Percentiles rank a stretch among this genome's conserved stretches.
Conservation (phyloP, 768 basidiomycete species). For the Boletus eberwhitei region DNA sequence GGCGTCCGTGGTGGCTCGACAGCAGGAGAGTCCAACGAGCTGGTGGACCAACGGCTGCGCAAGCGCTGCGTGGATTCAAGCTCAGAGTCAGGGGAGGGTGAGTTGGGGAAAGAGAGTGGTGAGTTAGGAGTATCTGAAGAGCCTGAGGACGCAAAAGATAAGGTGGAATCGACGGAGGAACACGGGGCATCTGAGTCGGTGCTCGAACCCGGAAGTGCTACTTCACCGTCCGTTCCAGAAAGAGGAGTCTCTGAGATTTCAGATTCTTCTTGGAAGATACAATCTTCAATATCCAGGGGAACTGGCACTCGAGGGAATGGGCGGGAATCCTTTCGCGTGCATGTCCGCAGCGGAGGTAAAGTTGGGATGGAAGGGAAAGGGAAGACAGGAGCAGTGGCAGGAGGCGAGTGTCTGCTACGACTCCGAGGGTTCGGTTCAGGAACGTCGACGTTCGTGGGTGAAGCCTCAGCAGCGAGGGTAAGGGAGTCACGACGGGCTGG, state of each 20-base stretch:
- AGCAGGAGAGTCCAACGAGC: slow-evolving; percentile 42
- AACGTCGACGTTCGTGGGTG: slow-evolving; percentile 6
- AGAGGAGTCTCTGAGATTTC: slow-evolving; percentile 18
- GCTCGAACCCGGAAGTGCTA: slow-evolving; percentile 18
- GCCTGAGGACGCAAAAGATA: slow-evolving; percentile 16
- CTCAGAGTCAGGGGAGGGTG: slow-evolving; percentile 21
- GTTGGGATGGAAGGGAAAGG: slow-evolving; percentile 30
- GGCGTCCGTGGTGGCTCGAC: slow-evolving; percentile 18
- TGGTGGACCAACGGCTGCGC: slow-evolving; percentile 66
- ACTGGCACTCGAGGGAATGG: slow-evolving; percentile 53
- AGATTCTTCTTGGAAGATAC: slow-evolving; percentile 23
- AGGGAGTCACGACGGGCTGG: slow-evolving; percentile 41
- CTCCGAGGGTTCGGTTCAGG: slow-evolving; percentile 25
- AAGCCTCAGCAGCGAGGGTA: slow-evolving; percentile 16
- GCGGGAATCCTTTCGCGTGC: slow-evolving; percentile 26
- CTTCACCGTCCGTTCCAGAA: slow-evolving; percentile 12
- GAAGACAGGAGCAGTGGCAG: slow-evolving; percentile 28
- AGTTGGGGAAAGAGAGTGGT: slow-evolving; percentile 9
- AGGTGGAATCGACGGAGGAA: slow-evolving; percentile 25
- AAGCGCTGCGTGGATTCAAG: slow-evolving; percentile 29
- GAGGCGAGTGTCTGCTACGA: slow-evolving; percentile 40
- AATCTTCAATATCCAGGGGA: slow-evolving; percentile 40
- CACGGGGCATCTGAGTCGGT: slow-evolving; percentile 29
- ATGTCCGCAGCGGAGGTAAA: slow-evolving; percentile 27
- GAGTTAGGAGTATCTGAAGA: slow-evolving; percentile 3